These are phyloP conservation scores for Oryza coarctata DNA, from an alignment of 176 grass and related monocot species.

Conservation along the genomic window DNA sequence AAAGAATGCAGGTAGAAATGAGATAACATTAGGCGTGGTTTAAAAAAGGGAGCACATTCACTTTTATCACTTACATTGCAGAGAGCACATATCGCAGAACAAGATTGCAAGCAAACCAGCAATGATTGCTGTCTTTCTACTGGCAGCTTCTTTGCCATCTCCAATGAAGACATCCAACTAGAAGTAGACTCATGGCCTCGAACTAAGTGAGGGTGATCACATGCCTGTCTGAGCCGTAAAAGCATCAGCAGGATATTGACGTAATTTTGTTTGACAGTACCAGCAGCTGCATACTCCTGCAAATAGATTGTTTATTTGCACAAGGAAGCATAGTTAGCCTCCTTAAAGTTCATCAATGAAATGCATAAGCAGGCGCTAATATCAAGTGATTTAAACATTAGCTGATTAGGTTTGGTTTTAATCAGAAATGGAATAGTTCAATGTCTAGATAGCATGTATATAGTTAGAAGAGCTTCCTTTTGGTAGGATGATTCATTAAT, in stretches of 20 bases:
- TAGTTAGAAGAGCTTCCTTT: neutral
- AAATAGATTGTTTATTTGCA: slow-evolving; percentile 18
- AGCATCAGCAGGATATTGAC: slow-evolving; percentile 99
- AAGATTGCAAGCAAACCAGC: slow-evolving; percentile 76
- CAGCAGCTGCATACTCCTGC: slow-evolving; percentile 94
- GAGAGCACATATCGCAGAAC: slow-evolving; percentile 78
- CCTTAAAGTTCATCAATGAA: slow-evolving; percentile 8
- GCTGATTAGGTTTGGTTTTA: neutral
- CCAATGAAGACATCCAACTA: slow-evolving; percentile 70
- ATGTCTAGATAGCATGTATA: neutral
- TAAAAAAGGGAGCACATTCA: neutral
- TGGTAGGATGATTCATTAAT: neutral
- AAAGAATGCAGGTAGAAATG: neutral
- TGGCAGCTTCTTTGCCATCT: slow-evolving; percentile 70
- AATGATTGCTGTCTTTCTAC: slow-evolving; percentile 69
- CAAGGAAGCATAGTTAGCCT: slow-evolving; percentile 20
- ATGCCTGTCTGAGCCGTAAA: slow-evolving; percentile 92
- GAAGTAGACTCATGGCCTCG: slow-evolving; percentile 67
- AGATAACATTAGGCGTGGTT: neutral
- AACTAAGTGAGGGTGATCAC: slow-evolving; percentile 85
- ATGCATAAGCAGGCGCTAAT: neutral
- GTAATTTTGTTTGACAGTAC: slow-evolving; percentile 98
- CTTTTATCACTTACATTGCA: slow-evolving; percentile 93
- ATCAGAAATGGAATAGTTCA: neutral
- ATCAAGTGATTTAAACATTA: neutral